phyloP scores from a whole-genome alignment of 1,284 basidiomycete genomes.

The Blastosporella zonata region DNA sequence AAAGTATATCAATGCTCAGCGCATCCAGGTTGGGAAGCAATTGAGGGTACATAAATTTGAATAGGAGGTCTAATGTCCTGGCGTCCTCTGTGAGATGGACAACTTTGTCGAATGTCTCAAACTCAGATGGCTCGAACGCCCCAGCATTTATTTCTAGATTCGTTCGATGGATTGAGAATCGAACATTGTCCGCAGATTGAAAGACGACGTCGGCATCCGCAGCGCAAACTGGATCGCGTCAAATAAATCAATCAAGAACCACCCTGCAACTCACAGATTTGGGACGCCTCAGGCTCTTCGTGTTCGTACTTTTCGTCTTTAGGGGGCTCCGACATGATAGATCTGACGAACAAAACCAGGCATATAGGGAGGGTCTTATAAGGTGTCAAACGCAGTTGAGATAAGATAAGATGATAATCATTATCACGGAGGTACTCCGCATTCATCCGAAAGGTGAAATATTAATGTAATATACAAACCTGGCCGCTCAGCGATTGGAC shows the following conservation, averaged over 20 bases:
- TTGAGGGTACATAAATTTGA: slow-evolving; percentile 18
- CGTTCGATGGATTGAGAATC: slow-evolving; percentile 23
- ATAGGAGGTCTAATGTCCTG: slow-evolving; percentile 13
- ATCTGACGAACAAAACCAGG: too few species aligned
- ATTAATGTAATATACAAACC: not conserved
- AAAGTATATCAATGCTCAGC: slow-evolving; percentile 9
- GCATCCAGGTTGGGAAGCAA: slow-evolving; percentile 5
- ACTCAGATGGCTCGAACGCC: slow-evolving; percentile 13
- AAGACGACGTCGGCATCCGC: slow-evolving; percentile 24
- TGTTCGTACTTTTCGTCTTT: too few species aligned
- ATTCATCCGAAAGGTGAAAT: not conserved
- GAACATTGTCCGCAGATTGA: slow-evolving; percentile 24
- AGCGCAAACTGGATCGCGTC: slow-evolving; percentile 19
- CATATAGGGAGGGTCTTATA: too few species aligned
- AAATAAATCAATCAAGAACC: not conserved
- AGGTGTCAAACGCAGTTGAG: not conserved
- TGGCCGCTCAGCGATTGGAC: not conserved
- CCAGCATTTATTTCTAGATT: slow-evolving; percentile 21
- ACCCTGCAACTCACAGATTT: not conserved
- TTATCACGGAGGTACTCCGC: not conserved
- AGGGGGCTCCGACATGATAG: too few species aligned
- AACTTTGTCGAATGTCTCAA: slow-evolving; percentile 3
- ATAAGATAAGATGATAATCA: not conserved
- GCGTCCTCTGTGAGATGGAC: slow-evolving; percentile 15
- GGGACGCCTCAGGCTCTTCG: too few species aligned